These are phyloP conservation scores for Vachellia pachyceras DNA, from an alignment of 306 rosid genomes.

Conservation along the genomic window DNA sequence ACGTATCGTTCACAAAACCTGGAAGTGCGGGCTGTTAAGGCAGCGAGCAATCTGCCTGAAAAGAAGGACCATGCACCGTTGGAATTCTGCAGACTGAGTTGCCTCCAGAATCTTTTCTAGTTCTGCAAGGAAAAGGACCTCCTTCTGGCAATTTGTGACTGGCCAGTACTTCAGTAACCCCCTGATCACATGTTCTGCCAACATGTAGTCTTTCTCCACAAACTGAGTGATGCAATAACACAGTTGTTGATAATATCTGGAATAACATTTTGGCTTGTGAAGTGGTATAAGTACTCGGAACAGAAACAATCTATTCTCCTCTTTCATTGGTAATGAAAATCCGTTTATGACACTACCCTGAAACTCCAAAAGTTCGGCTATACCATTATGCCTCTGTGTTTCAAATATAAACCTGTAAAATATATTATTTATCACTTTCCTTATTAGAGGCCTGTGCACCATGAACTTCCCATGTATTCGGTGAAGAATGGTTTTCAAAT, in stretches of 20 bases:
- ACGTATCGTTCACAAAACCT: constrained; percentile 52
- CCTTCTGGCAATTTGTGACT: constrained; percentile 70
- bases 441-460: constrained; percentile 73
- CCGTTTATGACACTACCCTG: constrained; percentile 74
- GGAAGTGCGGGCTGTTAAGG: constrained; percentile 77
- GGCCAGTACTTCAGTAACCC: constrained; percentile 84
- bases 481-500: constrained; percentile 65
- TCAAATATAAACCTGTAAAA: constrained; percentile 74
- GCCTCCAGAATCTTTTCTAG: constrained; percentile 67
- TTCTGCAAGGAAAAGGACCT: constrained; percentile 74
- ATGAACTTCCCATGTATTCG: constrained; percentile 75
- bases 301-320: constrained; percentile 69
- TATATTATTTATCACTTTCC: constrained; percentile 71
- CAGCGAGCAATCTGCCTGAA: constrained; percentile 73
- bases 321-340: constrained; percentile 74
- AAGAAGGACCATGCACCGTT: constrained; percentile 55
- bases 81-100: constrained; percentile 56
- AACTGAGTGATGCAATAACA: constrained; percentile 69
- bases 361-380: constrained; percentile 72
- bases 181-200: constrained; percentile 68
- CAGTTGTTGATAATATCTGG: constrained; percentile 60
- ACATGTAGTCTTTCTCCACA: constrained; percentile 69
- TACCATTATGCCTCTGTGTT: constrained; percentile 69
- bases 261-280: constrained; percentile 61
- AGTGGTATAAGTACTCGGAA: constrained; percentile 69